Conservation (phyloP, 768 basidiomycete species). For the Panaeolus papilionaceus region DNA sequence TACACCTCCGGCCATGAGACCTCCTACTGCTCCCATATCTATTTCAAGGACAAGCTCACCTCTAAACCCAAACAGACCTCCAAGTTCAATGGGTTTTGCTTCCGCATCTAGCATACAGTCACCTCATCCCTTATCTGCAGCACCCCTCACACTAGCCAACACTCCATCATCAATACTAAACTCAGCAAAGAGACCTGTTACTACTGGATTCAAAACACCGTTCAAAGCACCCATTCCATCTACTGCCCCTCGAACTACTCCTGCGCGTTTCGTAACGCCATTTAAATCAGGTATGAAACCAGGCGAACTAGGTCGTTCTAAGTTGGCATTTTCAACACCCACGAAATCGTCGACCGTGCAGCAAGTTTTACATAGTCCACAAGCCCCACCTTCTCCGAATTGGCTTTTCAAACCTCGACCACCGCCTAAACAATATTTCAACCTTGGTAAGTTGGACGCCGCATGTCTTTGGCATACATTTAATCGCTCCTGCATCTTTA, state of each 20-base stretch:
- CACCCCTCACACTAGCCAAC: constrained; percentile 10
- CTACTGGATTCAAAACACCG: constrained; percentile 19
- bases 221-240: constrained; percentile 9
- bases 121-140: constrained; percentile 34
- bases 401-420: background rate
- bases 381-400: background rate
- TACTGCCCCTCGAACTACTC: constrained; percentile 29
- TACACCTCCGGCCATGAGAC: constrained; percentile 50
- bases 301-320: constrained; percentile 43
- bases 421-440: constrained; percentile 40
- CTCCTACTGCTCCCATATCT: constrained; percentile 8
- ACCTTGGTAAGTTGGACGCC: constrained; percentile 45
- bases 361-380: background rate
- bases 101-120: constrained; percentile 37
- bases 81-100: constrained; percentile 23
- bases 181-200: constrained; percentile 2
- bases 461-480: background rate
- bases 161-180: background rate
- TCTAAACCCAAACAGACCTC: constrained; percentile 34
- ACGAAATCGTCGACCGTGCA: background rate
- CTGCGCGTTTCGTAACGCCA: constrained; percentile 62
- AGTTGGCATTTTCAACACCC: constrained; percentile 31
- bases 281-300: constrained; percentile 63
- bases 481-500: constrained; percentile 11
- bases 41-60: constrained; percentile 31